phyloP scores from a whole-genome alignment of 148 eudicot genomes.

The Cornus controversa region DNA sequence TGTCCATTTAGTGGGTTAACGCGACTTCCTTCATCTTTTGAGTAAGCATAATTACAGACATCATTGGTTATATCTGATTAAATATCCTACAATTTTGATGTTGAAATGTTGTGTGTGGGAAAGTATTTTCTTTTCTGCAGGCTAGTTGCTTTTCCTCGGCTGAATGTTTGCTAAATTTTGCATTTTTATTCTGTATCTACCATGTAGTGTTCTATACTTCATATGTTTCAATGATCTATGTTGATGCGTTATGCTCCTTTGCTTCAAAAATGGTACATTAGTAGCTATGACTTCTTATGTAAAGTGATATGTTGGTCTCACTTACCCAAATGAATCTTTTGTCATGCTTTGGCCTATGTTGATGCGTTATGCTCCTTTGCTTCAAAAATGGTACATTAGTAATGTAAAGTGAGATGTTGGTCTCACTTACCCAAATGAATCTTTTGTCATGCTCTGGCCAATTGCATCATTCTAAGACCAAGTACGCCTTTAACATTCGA shows the following conservation, averaged over 20 bases:
- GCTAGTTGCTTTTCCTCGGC: neutral
- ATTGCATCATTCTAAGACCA: neutral
- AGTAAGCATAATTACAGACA: constrained; percentile 54
- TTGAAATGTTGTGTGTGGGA: neutral
- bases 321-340: neutral
- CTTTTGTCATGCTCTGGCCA: neutral
- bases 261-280: neutral
- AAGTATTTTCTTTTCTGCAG: neutral
- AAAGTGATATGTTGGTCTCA: neutral
- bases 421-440: neutral
- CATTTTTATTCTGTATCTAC: neutral
- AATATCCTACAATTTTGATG: neutral
- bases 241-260: neutral
- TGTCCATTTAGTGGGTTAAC: constrained; percentile 78
- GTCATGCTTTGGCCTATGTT: neutral
- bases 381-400: neutral
- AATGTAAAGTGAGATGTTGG: neutral
- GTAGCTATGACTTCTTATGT: neutral
- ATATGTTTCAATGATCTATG: neutral
- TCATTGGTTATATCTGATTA: neutral
- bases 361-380: neutral
- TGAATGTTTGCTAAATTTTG: neutral
- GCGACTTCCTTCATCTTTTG: constrained; percentile 68
- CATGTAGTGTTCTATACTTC: neutral
- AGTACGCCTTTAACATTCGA: neutral